Base-by-base conservation (phyloP, 257 asterid species). In the Solanum paucissectum region DNA sequence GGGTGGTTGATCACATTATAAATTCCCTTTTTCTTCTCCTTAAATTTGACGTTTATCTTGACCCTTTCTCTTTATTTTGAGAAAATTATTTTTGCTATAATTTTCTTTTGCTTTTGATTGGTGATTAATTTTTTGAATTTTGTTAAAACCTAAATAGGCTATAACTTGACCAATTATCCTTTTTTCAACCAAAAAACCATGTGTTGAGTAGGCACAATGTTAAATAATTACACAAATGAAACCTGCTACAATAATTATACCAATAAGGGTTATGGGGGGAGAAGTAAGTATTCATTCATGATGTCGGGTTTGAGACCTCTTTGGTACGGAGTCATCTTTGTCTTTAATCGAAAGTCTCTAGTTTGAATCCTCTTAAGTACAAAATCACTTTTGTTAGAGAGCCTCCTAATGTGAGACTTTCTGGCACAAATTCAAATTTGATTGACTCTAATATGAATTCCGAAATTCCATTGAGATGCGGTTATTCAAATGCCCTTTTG, bases 1-100 rank as follows among this genome's bases (percentile, higher is more conserved):
- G 18, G 81, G 87, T 87, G 71, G 86, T 81, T 87, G 86, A 87
- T 23, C 20, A 87, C 72, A 79, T 87, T 38, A 52, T 29, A 29
- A 29, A 16, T 52, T 16, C 21, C 20, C 16, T 13, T 25, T n/a
- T 36, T 42, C 6, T 58, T 20, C 13, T 18, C 3, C n/a, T 58
- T 38, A 3, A 12, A 75, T 75, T 23, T 75, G 5, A 37, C 33
- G 0, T 37, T 34, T 73, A 33, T 13, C 20, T 69, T 62, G 16
- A 32, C 6, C 18, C 9, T 18, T 14, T 16, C 10, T 32, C 20
- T 32, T 32, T 12, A 25, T 71, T 16, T 29, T 25, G 8, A 18
- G 64, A 55, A 55, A 52, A 14, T 5, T 52, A 52, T 52, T 52
- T 52, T 14, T 52, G 9, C 60, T 52, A 49, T 49, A 52, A 49